A percentile compares a stretch with the other conserved stretches of the same genome.
Conservation (phyloP, 495 filamentous ascomycete genomes). For the Hypoxylon perforatum region DNA sequence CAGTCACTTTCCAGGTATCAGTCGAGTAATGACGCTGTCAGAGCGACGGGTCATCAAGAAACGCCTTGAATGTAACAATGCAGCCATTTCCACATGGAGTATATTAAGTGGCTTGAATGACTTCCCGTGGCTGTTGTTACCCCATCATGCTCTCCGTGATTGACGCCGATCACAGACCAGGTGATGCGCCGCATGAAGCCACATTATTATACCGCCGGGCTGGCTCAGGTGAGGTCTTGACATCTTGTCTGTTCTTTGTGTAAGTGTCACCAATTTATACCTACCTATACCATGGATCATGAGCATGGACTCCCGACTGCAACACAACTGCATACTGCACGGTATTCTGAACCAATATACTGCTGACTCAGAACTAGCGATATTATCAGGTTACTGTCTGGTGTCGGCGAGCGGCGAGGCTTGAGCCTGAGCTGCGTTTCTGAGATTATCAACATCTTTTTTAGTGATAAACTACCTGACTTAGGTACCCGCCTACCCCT, state of each 20-base stretch:
- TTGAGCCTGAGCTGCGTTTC: not conserved
- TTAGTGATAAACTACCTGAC: not conserved
- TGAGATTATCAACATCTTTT: not conserved
- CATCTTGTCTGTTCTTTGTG: not conserved
- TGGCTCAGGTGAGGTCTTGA: constrained; percentile 1
- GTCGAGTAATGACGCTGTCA: not conserved
- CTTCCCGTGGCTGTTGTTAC: constrained; percentile 12
- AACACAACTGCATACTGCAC: too few relatives aligned
- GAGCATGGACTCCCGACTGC: too few relatives aligned
- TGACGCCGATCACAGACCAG: not conserved
- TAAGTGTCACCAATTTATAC: too few relatives aligned
- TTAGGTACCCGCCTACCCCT: constrained; percentile 22
- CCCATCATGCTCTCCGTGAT: constrained; percentile 7
- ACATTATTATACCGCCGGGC: constrained; percentile 17
- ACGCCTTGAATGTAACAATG: constrained; percentile 7
- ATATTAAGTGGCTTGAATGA: constrained; percentile 34
- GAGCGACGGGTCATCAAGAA: not conserved
- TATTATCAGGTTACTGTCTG: not conserved
- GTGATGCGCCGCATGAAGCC: constrained; percentile 12
- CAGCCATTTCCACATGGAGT: constrained; percentile 25
- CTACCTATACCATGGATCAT: too few relatives aligned
- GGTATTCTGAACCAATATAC: not conserved
- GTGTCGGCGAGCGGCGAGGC: not conserved
- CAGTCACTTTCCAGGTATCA: too few relatives aligned
- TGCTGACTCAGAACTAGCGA: not conserved